Evolutionary conservation across 2,329 filamentous ascomycete genomes (phyloP), one percentile per base, ranked within the genome.

Genomic region (Colletotrichum sp.): DNA sequence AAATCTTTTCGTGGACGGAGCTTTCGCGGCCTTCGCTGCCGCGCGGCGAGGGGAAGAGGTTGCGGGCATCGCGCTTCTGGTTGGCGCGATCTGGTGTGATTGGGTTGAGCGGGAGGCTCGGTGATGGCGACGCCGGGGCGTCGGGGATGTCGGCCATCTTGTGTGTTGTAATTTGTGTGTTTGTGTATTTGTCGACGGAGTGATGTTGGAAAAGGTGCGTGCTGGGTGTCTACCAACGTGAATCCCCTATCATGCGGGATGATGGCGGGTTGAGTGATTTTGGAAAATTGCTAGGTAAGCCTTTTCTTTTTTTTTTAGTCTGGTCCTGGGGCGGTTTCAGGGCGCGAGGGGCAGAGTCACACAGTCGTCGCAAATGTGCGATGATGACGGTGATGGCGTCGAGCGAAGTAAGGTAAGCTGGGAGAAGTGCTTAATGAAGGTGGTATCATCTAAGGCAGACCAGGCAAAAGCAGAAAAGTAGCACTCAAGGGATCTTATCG

Each of bases 11-110:
- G 79, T 92, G 88, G 8, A 94, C 92, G 26, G 91, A 91, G 79
- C 90, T 92, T 76, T 92, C 90, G 77, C 91, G 88, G 28, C 70
- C 74, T 21, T 72, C 70, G 73, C 85, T 86, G 80, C 76, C 81
- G 77, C 82, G 83, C 60, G 79, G 80, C 52, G 85, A 81, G 30
- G 84, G 80, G 78, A 86, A 82, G 71, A 85, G 78, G 18, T 85
- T 84, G 48, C 84, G 81, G 70, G 83, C 81, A 78, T 84, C 82
- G 76, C 86, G 79, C 76, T 83, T 85, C 78, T 88, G 86, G 81
- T 94, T 93, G 74, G 90, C 88, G 80, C 92, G 92, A 79, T 94
- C 92, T 12, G 92, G 92, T 24, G 93, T 93, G 67, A 90, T 86
- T 43, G 89, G 86, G 78, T 92, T 90, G 65, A 94, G 87, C 68